Evolutionary conservation across 2,329 filamentous ascomycete species (phyloP), one percentile per base, ranked within the genome.

Genomic region (Hymenoscyphus fraxineus): DNA sequence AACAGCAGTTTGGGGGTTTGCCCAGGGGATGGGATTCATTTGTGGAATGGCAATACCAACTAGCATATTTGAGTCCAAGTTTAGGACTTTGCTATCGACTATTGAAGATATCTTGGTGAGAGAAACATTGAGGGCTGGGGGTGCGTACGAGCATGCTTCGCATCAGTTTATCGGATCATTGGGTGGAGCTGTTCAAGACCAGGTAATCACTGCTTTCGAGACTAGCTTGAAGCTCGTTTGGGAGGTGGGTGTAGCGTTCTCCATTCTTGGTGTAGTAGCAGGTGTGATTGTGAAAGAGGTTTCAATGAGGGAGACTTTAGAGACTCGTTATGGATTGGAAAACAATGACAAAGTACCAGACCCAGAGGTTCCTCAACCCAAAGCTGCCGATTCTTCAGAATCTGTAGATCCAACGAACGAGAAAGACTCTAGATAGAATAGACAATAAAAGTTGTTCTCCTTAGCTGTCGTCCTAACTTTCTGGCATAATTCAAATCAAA

Each of bases 1-100:
- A 35, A 65, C 60, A 41, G 64, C 51, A 12, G 57, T 54, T 35
- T 62, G 60, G 60, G 59, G 32, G 3, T 65, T 65, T 54, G 22
- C 62, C 38, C 60, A 44, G 15, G 58, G 64, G 9, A 44, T 65
- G n/a, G 64, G 64, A 16, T 58, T 56, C n/a, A 54, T 65, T 55
- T 65, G 54, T 40, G 64, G 64, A 31, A 57, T 47, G 39, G 54
- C 61, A 6, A 63, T 63, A 54, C 61, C 61, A 27, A 31, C 56
- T 2, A 51, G 27, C 19, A 59, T 63, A 15, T 63, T 63, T 22
- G 55, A 63, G 19, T 35, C 55, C 7, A 57, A 57, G 16, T 57
- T 57, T 9, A 32, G 55, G 16, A 27, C n/a, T 35, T 35, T 57
- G 31, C 10, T 57, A 6, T 15, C 55, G 3, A 38, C 22, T n/a